These are phyloP conservation scores for Kwoniella heveanensis DNA, from an alignment of 768 basidiomycete species.

Conservation along the genomic window DNA sequence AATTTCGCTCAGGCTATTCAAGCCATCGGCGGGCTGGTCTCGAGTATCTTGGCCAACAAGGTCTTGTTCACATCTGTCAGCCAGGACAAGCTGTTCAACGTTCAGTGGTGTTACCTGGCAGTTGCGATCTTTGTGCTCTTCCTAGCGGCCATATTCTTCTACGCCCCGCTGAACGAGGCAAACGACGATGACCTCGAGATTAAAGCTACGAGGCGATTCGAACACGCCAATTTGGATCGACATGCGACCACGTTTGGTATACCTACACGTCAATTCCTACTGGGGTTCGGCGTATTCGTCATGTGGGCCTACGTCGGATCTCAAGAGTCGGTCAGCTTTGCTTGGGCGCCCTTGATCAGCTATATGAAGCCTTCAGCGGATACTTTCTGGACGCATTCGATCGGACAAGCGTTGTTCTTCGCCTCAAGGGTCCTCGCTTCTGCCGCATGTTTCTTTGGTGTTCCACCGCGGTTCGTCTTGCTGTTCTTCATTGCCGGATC, in stretches of 20 bases:
- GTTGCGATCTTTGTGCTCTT: conserved; percentile 49
- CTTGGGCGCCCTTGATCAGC: conserved; percentile 24
- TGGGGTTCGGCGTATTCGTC: conserved; percentile 29
- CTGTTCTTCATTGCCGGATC: conserved; percentile 36
- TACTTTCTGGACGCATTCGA: conserved; percentile 29
- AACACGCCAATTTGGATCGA: conserved; percentile 31
- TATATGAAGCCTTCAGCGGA: conserved; percentile 29
- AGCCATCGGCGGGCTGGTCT: conserved; percentile 41
- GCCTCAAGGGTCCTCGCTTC: conserved; percentile 46
- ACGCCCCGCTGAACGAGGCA: conserved; percentile 49
- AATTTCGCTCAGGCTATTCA: conserved; percentile 54
- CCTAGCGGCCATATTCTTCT: conserved; percentile 51
- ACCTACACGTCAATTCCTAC: conserved; percentile 23
- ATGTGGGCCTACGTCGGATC: conserved; percentile 47
- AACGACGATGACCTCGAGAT: conserved; percentile 46
- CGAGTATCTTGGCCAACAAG: conserved; percentile 42
- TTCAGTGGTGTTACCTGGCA: conserved; percentile 55
- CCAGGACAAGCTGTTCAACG: conserved; percentile 41
- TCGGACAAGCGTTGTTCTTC: conserved; percentile 43
- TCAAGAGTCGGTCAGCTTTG: conserved; percentile 47
- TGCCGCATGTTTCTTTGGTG: conserved; percentile 35
- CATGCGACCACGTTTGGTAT: conserved; percentile 25
- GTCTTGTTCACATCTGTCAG: conserved; percentile 37
- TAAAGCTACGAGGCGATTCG: conserved; percentile 30
- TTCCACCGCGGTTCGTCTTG: conserved; percentile 45